Conservation (phyloP, 208 protist species). For the Leishmania tarentolae region DNA sequence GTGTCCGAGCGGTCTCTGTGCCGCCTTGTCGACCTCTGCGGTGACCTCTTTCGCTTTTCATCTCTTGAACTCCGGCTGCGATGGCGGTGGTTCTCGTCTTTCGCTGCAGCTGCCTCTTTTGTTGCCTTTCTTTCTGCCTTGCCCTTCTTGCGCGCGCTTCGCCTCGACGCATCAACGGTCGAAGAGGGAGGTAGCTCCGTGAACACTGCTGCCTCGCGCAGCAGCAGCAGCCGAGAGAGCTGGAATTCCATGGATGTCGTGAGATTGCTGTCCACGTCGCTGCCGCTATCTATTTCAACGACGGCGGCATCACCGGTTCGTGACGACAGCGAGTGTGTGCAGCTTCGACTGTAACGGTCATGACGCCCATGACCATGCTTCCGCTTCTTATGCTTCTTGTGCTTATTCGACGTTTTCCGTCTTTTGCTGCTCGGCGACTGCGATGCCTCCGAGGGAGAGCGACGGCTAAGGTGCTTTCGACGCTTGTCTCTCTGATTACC, state of each 20-base stretch:
- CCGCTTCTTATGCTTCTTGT: not conserved
- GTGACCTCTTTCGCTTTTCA: not conserved
- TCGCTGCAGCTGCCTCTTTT: not conserved
- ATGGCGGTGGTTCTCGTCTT: conserved; percentile 1
- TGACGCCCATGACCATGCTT: not conserved
- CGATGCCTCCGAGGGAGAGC: not conserved
- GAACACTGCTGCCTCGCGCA: conserved; percentile 10
- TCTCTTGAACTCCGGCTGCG: conserved; percentile 2
- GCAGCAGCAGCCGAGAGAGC: conserved; percentile 22
- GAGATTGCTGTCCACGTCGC: conserved; percentile 30
- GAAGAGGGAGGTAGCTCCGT: not conserved
- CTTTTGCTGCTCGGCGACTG: not conserved
- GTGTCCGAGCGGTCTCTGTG: conserved; percentile 2
- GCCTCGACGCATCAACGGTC: not conserved
- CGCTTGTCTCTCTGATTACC: not conserved
- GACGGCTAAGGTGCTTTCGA: not conserved
- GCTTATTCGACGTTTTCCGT: not conserved
- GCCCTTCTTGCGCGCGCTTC: not conserved
- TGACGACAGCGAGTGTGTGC: not conserved
- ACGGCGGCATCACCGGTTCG: not conserved
- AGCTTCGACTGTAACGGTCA: not conserved
- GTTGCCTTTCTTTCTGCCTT: not conserved
- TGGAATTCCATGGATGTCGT: conserved; percentile 34
- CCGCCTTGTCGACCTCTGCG: not conserved
- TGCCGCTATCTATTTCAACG: not conserved